Evolutionary conservation across 176 grass and related monocot species (phyloP).

Genomic region (Avena atlantica): DNA sequence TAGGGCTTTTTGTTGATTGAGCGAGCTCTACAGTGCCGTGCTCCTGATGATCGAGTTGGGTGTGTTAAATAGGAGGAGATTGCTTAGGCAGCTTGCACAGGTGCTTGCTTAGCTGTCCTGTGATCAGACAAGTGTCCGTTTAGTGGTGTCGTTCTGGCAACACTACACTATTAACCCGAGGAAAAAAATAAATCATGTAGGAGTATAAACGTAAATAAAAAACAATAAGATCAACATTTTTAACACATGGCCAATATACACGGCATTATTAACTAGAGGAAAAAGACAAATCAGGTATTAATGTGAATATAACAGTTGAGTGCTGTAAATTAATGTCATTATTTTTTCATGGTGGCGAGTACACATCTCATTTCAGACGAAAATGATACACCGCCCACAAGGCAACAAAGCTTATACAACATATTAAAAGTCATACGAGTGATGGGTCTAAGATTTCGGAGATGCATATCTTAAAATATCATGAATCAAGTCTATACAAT

Average conservation of each 20-base stretch:
- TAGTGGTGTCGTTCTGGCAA: not conserved
- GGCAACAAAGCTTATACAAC: not conserved
- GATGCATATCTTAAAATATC: not conserved
- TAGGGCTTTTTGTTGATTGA: constrained; percentile 5
- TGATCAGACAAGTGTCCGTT: not conserved
- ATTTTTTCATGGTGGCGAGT: not conserved
- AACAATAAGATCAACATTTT: not conserved
- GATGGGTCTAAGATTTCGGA: not conserved
- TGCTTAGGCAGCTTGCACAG: not conserved
- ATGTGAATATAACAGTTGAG: not conserved
- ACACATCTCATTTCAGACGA: not conserved
- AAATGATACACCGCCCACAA: not conserved
- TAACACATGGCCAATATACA: not conserved
- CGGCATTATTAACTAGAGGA: not conserved
- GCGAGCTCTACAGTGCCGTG: not conserved
- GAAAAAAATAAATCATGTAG: not conserved
- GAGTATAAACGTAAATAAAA: not conserved
- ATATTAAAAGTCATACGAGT: not conserved
- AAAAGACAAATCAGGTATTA: not conserved
- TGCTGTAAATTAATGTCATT: not conserved
- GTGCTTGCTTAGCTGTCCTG: not conserved
- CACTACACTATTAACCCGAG: not conserved
- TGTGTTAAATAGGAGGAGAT: constrained; percentile 32
- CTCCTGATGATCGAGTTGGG: not conserved
- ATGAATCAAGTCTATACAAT: too few relatives aligned